Conservation (phyloP, 345 rosid genomes). For the Euphorbia lathyris region DNA sequence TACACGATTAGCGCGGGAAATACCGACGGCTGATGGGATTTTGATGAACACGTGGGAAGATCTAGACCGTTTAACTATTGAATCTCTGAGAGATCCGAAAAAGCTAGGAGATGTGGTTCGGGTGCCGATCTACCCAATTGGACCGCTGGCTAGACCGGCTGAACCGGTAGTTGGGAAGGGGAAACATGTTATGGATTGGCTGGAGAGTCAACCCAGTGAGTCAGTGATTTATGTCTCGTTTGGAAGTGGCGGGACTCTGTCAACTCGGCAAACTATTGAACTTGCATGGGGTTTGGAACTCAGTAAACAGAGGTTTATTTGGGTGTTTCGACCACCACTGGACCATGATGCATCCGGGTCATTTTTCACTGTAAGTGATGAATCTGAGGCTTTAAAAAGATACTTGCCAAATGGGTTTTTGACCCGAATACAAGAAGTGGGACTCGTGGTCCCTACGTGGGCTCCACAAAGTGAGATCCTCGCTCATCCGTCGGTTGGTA, state of each 20-base stretch:
- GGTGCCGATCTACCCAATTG: slow-evolving; percentile 7
- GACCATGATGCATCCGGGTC: slow-evolving; percentile 2
- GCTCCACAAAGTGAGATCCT: slow-evolving; percentile 59
- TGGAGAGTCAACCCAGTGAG: slow-evolving; percentile 32
- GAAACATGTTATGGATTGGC: slow-evolving; percentile 25
- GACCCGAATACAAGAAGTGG: slow-evolving; percentile 31
- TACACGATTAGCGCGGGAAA: background rate
- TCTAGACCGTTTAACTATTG: slow-evolving; percentile 9
- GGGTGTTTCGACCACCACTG: slow-evolving; percentile 38
- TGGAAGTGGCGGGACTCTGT: slow-evolving; percentile 37
- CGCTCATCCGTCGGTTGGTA: slow-evolving; percentile 53
- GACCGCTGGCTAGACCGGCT: slow-evolving; percentile 4
- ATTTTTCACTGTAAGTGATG: slow-evolving; percentile 18
- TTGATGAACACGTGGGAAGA: slow-evolving; percentile 25
- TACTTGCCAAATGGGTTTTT: slow-evolving; percentile 57
- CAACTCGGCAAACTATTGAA: slow-evolving; percentile 36
- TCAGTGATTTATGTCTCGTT: slow-evolving; percentile 54
- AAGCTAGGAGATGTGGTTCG: background rate
- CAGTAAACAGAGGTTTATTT: slow-evolving; percentile 39
- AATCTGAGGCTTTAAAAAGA: background rate
- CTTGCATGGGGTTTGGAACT: slow-evolving; percentile 45
- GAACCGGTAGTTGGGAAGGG: background rate
- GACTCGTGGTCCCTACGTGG: slow-evolving; percentile 52
- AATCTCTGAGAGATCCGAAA: background rate
- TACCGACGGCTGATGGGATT: slow-evolving; percentile 6